Evolutionary conservation across 768 basidiomycete genomes (phyloP).

Genomic region (Russula vinacea): DNA sequence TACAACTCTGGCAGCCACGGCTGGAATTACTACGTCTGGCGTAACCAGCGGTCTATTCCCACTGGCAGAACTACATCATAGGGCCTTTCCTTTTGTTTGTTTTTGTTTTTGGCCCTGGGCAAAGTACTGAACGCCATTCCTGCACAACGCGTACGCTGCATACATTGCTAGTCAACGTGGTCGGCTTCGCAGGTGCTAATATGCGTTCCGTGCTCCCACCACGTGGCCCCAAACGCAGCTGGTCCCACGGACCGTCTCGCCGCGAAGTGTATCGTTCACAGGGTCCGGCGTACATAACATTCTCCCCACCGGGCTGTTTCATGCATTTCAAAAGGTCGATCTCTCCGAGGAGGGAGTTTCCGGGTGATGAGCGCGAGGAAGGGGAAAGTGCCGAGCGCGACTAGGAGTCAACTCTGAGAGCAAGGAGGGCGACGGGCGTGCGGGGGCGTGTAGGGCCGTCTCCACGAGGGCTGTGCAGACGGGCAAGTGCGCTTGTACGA

Average conservation of each 20-base stretch:
- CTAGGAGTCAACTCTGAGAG: neutral
- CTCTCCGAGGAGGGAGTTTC: slow-evolving; percentile 36
- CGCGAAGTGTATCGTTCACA: slow-evolving; percentile 73
- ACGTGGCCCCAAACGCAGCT: slow-evolving; percentile 33
- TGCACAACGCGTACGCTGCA: slow-evolving; percentile 54
- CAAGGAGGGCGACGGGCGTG: neutral
- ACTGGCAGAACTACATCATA: neutral
- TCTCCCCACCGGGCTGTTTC: slow-evolving; percentile 54
- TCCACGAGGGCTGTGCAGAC: neutral
- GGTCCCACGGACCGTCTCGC: slow-evolving; percentile 60
- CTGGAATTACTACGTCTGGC: slow-evolving; percentile 68
- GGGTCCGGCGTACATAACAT: slow-evolving; percentile 66
- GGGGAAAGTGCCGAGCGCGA: neutral
- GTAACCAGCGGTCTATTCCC: slow-evolving; percentile 59
- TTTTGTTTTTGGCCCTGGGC: neutral
- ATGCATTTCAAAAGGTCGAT: slow-evolving; percentile 56
- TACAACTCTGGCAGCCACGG: slow-evolving; percentile 55
- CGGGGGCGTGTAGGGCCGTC: neutral
- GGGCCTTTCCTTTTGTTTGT: neutral
- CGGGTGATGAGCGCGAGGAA: neutral
- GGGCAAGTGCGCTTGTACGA: slow-evolving; percentile 2
- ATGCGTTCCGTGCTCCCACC: slow-evolving; percentile 32
- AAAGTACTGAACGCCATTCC: neutral
- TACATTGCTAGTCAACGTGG: slow-evolving; percentile 77
- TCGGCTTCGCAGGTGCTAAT: slow-evolving; percentile 78